Evolutionary conservation across 148 eudicot genomes (phyloP), one percentile per base, ranked within the genome.

Genomic region (Silene latifolia): DNA sequence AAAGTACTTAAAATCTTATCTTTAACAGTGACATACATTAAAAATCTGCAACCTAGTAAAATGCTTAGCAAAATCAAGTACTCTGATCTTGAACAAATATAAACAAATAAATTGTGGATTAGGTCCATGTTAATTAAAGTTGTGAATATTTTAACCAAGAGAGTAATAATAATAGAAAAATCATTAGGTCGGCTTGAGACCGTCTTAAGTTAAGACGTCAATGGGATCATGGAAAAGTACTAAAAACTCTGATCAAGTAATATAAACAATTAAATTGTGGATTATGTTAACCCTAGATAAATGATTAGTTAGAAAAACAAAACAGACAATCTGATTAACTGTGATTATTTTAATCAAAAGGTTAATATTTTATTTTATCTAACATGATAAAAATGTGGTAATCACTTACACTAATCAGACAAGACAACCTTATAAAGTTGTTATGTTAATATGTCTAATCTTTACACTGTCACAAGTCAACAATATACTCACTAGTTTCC

Each of bases 311-410:
- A 69, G 19, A 5, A 9, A 4, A 17, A 67, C 54, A 67, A 2
- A 24, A 70, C 73, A 70, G 20, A 53, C 39, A 70, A 51, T 69
- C 59, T 51, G 17, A 27, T 51, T 20, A 77, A 76, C 32, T 67
- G 24, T 35, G 24, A 53, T 29, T 58, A 58, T 58, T 76, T n/a
- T 76, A 68, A 70, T 46, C 67, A 69, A 46, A 11, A 46, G 66
- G 60, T 9, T 19, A 47, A 47, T 58, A 73, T 59, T 29, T 73
- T 58, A 73, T 59, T 29, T 73, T 35, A 73, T 76, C 73, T 61
- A 68, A 69, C 5, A 35, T 29, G 39, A 32, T 7, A 56, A 23
- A 58, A 67, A 48, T 20, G 56, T 44, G 53, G 54, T 46, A 17
- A 32, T 21, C 9, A 39, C 59, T 23, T 8, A 69, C 24, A 47